Conservation (phyloP, 2,329 filamentous ascomycete genomes). For the Colletotrichum liriopes region DNA sequence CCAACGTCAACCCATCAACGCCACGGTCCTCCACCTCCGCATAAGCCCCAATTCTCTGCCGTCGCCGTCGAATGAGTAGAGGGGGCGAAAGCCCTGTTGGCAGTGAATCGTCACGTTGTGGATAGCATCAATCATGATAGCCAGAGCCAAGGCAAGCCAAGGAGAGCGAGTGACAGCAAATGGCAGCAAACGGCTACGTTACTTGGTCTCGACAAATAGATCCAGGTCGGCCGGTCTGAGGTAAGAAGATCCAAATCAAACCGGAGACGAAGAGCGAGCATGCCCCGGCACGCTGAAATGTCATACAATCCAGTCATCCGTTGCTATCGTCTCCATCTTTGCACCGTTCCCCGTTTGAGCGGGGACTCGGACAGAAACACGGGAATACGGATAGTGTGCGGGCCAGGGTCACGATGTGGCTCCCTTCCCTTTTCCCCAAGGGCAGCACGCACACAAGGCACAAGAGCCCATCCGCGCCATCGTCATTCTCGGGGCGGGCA, state of each 20-base stretch:
- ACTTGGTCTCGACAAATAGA: conserved; percentile 15
- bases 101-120: background rate
- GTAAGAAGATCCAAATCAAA: conserved; percentile 31
- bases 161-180: background rate
- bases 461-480: conserved; percentile 26
- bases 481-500: conserved; percentile 32
- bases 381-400: conserved; percentile 35
- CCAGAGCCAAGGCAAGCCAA: conserved; percentile 28
- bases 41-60: conserved; percentile 1
- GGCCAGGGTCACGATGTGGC: conserved; percentile 22
- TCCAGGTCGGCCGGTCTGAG: conserved; percentile 22
- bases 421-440: conserved; percentile 28
- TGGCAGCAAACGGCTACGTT: conserved; percentile 2
- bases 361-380: conserved; percentile 26
- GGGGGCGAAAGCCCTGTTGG: conserved; percentile 1
- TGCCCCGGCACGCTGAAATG: conserved; percentile 11
- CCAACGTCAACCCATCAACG: conserved; percentile 3
- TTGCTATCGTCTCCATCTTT: background rate
- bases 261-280: background rate
- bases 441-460: conserved; percentile 12
- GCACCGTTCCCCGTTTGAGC: background rate
- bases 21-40: conserved; percentile 19
- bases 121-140: conserved; percentile 17
- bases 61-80: conserved; percentile 3
- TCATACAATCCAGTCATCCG: conserved; percentile 20